phyloP scores from a whole-genome alignment of 768 basidiomycete genomes.

The Boletus pseudo-olivaceus region DNA sequence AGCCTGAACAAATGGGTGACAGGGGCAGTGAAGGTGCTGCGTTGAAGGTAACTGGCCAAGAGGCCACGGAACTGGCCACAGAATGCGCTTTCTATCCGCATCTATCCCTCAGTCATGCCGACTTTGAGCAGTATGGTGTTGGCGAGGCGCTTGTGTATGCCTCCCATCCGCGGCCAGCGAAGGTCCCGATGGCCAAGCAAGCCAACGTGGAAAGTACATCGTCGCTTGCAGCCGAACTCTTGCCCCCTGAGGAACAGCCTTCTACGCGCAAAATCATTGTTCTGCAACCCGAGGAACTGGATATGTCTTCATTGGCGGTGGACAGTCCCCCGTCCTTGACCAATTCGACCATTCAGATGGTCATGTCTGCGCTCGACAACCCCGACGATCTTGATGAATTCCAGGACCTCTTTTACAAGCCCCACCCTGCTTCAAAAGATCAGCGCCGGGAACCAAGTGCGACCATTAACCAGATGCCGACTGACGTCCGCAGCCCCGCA shows the following conservation, averaged over 20 bases:
- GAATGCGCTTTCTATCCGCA: slow-evolving; percentile 10
- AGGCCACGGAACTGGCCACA: neutral
- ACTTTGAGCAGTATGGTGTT: slow-evolving; percentile 53
- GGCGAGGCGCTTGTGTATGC: slow-evolving; percentile 60
- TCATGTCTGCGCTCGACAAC: slow-evolving; percentile 47
- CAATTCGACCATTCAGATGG: slow-evolving; percentile 36
- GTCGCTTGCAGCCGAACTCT: neutral
- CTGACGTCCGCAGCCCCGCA: slow-evolving; percentile 30
- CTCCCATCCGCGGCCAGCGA: slow-evolving; percentile 13
- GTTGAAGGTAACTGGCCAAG: neutral
- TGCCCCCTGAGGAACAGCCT: neutral
- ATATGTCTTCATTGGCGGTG: slow-evolving; percentile 3
- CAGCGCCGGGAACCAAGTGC: neutral
- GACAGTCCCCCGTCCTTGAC: slow-evolving; percentile 25
- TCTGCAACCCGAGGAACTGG: slow-evolving; percentile 39
- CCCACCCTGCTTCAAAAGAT: slow-evolving; percentile 17
- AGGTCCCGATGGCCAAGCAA: neutral
- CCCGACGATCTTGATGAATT: slow-evolving; percentile 71
- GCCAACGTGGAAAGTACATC: neutral
- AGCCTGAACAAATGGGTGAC: neutral
- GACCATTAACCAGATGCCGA: slow-evolving; percentile 22
- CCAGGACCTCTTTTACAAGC: slow-evolving; percentile 70
- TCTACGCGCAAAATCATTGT: neutral
- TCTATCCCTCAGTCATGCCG: slow-evolving; percentile 24
- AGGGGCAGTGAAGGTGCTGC: neutral